Conservation (phyloP, 208 protist genomes). For the Wallacemonas rigidus region DNA sequence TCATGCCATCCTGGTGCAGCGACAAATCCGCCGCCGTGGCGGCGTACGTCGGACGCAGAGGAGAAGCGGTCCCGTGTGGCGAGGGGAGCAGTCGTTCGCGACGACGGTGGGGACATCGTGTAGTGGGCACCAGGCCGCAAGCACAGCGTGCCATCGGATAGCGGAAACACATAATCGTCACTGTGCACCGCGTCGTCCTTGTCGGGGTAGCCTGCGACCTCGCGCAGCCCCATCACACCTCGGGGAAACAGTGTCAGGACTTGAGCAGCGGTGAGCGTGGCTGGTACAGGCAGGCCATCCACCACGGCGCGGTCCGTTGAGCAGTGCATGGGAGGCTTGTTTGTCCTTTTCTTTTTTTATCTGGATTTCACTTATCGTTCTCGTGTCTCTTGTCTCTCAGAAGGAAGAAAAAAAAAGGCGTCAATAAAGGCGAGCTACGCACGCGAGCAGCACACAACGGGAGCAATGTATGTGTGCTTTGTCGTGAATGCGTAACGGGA, state of each 20-base stretch:
- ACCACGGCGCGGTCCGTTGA: conserved; percentile 12
- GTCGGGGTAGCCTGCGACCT: neutral
- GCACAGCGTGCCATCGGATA: conserved; percentile 20
- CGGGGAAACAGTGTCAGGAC: conserved; percentile 37
- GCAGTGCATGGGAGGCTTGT: neutral
- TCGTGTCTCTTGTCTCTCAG: neutral
- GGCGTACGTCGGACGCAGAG: neutral
- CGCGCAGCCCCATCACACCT: conserved; percentile 38
- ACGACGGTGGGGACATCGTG: conserved; percentile 6
- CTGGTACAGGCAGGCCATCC: conserved; percentile 42
- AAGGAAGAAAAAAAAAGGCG: neutral
- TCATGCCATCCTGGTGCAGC: no score
- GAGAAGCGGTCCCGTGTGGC: no score
- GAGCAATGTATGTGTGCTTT: no score
- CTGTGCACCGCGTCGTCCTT: no score
- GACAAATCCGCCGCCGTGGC: no score
- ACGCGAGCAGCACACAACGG: no score
- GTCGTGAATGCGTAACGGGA: no score
- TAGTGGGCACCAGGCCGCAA: conserved; percentile 16
- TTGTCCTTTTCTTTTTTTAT: conserved; percentile 1
- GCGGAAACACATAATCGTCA: conserved; percentile 29
- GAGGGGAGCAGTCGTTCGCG: neutral
- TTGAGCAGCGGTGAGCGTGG: conserved; percentile 29
- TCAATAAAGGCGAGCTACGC: neutral
- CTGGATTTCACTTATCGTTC: neutral